Base-by-base conservation (phyloP, 1,284 basidiomycete species). In the Ganoderma meredithae region DNA sequence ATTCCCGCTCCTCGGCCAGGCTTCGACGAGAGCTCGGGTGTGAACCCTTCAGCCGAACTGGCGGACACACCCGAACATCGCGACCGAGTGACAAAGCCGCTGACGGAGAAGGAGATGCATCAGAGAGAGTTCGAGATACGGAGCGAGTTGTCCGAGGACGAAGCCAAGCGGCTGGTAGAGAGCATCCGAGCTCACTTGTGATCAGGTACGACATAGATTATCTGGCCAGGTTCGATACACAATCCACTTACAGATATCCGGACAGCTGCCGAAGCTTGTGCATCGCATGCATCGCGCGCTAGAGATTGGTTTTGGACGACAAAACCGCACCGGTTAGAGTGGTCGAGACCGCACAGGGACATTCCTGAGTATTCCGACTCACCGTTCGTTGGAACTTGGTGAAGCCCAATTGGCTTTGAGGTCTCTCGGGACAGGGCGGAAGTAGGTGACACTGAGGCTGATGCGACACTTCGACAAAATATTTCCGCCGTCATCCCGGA, bases 1-100 rank as follows among this genome's bases (percentile, higher is more conserved):
- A 90, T 94, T 49, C 92, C 92, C 0, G 92, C 92, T 1, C 92
- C 92, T 1, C 79, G 72, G 27, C 82, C 86, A 55, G 79, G 73
- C 61, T 65, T 49, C 12, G 55, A 36, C 36, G 53, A 43, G 39
- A 52, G 33, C 43, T 31, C 55, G 22, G 10, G 22, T 7, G 44
- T 56, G 22, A 33, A 41, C 61, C 25, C 62, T 13, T 19, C 62
- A 33, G 27, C 17, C 9, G 47, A 19, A 22, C 47, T 53, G 44
- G 53, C 49, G 41, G 27, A 41, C 12, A 43, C 36, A 8, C 36
- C 19, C 67, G 69, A 62, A 49, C 71, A 64, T 59, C 66, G 53
- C 64, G 74, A 76, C 63, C 75, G 68, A 27, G 71, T 73, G 59
- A 74, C 70, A 52, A 69, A 71, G 19, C 81, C 82, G 15, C 78